Conservation (phyloP, 2,329 filamentous ascomycete species). For the Penicillium vulpinum region DNA sequence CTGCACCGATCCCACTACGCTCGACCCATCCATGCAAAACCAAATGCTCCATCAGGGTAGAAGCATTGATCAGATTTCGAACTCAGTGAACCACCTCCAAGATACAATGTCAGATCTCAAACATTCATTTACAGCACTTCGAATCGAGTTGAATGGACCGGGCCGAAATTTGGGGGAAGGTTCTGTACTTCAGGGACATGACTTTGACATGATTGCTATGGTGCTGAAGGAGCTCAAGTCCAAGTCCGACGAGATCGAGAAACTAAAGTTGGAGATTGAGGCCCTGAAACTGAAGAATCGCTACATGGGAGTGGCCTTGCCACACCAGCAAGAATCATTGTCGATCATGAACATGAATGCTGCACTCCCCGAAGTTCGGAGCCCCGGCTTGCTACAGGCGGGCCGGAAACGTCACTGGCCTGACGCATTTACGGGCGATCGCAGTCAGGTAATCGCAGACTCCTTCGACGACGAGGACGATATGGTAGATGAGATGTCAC, state of each 20-base stretch:
- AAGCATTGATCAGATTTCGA: slow-evolving; percentile 41
- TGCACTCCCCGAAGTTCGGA: slow-evolving; percentile 32
- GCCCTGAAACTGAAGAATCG: slow-evolving; percentile 39
- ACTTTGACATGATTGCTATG: slow-evolving; percentile 41
- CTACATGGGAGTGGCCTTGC: slow-evolving; percentile 30
- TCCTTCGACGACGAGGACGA: slow-evolving; percentile 38
- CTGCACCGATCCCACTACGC: slow-evolving; percentile 14
- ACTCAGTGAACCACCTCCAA: slow-evolving; percentile 39
- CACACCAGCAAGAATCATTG: slow-evolving; percentile 18
- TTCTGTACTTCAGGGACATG: slow-evolving; percentile 17
- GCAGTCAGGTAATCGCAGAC: slow-evolving; percentile 30
- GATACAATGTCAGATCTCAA: slow-evolving; percentile 44
- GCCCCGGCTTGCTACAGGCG: slow-evolving; percentile 37
- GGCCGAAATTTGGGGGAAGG: slow-evolving; percentile 25
- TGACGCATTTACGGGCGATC: slow-evolving; percentile 28
- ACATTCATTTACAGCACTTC: slow-evolving; percentile 39
- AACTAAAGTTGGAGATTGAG: slow-evolving; percentile 40
- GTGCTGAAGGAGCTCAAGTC: slow-evolving; percentile 41
- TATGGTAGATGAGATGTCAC: slow-evolving; percentile 29
- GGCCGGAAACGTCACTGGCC: slow-evolving; percentile 36
- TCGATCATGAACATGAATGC: slow-evolving; percentile 8
- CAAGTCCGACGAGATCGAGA: slow-evolving; percentile 43
- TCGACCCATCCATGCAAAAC: slow-evolving; percentile 30
- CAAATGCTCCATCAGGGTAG: slow-evolving; percentile 40
- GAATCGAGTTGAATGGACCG: slow-evolving; percentile 39